These are phyloP conservation scores for Exserohilum rostratum DNA, from an alignment of 2,329 filamentous ascomycete genomes.

Conservation along the genomic window DNA sequence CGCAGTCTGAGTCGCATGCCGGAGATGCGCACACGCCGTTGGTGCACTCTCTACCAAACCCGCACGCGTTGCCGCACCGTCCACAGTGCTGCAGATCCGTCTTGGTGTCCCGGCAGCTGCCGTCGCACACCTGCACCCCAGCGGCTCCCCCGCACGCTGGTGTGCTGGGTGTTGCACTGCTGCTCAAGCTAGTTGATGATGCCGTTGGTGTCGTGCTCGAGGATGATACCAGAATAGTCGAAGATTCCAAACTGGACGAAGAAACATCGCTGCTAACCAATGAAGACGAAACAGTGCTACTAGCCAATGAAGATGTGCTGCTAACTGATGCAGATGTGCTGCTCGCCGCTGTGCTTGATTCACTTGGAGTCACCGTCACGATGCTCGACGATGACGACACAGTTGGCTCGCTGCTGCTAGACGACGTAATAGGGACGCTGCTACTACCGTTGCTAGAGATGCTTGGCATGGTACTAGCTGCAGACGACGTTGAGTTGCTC, in stretches of 20 bases:
- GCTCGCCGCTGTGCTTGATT: background rate
- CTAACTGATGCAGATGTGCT: background rate
- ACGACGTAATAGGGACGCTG: background rate
- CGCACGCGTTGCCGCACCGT: slow-evolving; percentile 34
- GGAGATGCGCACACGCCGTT: slow-evolving; percentile 43
- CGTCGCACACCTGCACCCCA: slow-evolving; percentile 25
- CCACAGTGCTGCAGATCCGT: slow-evolving; percentile 36
- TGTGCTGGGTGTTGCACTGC: slow-evolving; percentile 7
- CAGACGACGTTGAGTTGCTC: background rate
- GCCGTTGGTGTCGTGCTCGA: background rate
- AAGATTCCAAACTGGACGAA: background rate
- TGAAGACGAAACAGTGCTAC: background rate
- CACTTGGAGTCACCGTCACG: background rate
- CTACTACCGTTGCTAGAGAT: background rate
- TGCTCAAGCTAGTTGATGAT: background rate
- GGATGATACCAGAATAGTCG: background rate
- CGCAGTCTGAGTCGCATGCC: slow-evolving; percentile 39
- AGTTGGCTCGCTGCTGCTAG: no score
- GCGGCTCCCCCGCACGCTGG: slow-evolving; percentile 22
- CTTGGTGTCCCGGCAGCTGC: slow-evolving; percentile 30
- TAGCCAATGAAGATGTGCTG: background rate
- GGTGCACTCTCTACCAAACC: slow-evolving; percentile 28
- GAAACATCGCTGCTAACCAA: slow-evolving; percentile 2
- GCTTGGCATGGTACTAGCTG: background rate
- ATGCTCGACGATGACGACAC: slow-evolving; percentile 1